Evolutionary conservation across 2,329 filamentous ascomycete species (phyloP).

Genomic region (Mycocentrospora acerina): DNA sequence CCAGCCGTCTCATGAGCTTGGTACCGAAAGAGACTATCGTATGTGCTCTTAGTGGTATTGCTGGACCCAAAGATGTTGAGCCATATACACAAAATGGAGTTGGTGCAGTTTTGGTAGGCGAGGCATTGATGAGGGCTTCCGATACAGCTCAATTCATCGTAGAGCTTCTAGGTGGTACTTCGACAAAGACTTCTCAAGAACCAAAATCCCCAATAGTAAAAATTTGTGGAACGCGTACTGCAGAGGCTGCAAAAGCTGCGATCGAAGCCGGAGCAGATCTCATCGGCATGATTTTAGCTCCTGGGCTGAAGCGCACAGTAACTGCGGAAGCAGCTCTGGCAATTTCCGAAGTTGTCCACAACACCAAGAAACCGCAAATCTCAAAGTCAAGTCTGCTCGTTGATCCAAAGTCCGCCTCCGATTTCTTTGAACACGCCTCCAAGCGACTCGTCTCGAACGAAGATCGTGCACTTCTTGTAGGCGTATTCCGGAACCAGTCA

Average conservation of each 20-base stretch:
- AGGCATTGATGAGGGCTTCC: conserved; percentile 90
- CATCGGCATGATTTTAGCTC: conserved; percentile 88
- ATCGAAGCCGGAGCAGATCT: conserved; percentile 87
- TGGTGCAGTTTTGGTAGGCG: conserved; percentile 89
- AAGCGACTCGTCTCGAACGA: conserved; percentile 50
- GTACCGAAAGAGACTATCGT: conserved; percentile 85
- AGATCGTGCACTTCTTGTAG: conserved; percentile 75
- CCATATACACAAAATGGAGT: conserved; percentile 88
- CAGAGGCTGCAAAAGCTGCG: conserved; percentile 77
- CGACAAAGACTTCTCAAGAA: conserved; percentile 11
- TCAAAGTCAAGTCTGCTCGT: conserved; percentile 23
- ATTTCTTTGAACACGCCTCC: conserved; percentile 69
- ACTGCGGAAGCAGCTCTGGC: conserved; percentile 73
- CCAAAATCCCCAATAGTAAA: conserved; percentile 67
- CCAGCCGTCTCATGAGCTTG: conserved; percentile 81
- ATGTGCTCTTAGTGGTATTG: conserved; percentile 92
- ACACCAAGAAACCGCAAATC: conserved; percentile 41
- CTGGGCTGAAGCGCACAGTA: conserved; percentile 77
- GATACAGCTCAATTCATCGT: conserved; percentile 82
- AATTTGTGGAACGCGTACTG: conserved; percentile 87
- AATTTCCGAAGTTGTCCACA: conserved; percentile 78
- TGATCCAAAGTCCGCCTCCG: conserved; percentile 49
- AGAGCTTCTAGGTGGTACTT: conserved; percentile 68
- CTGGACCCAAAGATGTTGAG: conserved; percentile 81
- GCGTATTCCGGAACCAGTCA: conserved; percentile 91